These are phyloP conservation scores for Pseudocercospora fuligena DNA, from an alignment of 2,329 filamentous ascomycete genomes.

Conservation along the genomic window DNA sequence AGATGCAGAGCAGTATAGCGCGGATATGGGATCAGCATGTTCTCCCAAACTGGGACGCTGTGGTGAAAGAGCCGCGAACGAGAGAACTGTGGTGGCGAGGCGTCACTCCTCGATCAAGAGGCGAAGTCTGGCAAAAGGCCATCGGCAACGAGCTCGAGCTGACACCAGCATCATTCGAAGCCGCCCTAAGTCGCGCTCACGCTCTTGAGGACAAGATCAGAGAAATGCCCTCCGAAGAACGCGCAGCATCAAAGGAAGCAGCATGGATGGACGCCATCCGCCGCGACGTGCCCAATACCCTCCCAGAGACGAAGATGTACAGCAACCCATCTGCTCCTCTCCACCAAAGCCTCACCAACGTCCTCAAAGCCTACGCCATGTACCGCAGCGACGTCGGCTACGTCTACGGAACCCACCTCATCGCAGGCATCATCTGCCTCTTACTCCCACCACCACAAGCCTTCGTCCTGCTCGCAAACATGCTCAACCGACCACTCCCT, in stretches of 20 bases:
- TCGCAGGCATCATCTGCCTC: constrained; percentile 73
- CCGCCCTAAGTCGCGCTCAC: constrained; percentile 70
- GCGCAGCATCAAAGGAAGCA: constrained; percentile 56
- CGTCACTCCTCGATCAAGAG: constrained; percentile 71
- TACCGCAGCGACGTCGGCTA: constrained; percentile 84
- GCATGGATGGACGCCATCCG: constrained; percentile 68
- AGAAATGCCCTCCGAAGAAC: constrained; percentile 50
- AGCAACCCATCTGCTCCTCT: constrained; percentile 66
- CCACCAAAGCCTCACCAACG: constrained; percentile 69
- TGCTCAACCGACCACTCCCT: constrained; percentile 75
- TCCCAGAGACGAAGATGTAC: constrained; percentile 75
- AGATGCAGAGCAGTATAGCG: constrained; percentile 55
- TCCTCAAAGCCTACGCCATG: constrained; percentile 79
- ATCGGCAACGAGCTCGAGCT: constrained; percentile 76
- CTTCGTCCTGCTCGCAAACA: constrained; percentile 75
- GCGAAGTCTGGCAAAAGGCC: constrained; percentile 70
- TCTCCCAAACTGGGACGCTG: constrained; percentile 74
- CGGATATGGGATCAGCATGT: constrained; percentile 78
- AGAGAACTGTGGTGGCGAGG: constrained; percentile 84
- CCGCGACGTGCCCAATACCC: constrained; percentile 69
- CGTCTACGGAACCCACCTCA: constrained; percentile 73
- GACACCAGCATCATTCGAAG: constrained; percentile 68
- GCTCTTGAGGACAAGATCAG: constrained; percentile 64
- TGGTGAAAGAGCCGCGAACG: constrained; percentile 70
- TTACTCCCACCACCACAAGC: constrained; percentile 68